These are phyloP conservation scores for Triticum urartu DNA, from an alignment of 176 grass and related monocot species.

Conservation along the genomic window DNA sequence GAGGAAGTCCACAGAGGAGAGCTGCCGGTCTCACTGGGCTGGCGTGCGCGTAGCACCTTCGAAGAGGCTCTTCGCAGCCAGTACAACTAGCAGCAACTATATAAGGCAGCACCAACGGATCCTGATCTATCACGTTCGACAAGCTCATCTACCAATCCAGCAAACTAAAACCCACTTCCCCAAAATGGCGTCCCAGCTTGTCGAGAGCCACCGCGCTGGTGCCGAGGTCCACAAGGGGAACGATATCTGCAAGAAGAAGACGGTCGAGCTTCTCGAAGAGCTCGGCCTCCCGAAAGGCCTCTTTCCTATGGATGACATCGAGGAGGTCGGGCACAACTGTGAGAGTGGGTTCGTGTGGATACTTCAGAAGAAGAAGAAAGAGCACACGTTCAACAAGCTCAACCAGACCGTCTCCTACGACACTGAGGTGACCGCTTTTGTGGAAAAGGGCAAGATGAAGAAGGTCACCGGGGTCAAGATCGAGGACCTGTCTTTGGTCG, in stretches of 20 bases:
- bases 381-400: slow-evolving; percentile 34
- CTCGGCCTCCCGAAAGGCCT: slow-evolving; percentile 22
- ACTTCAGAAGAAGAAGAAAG: neutral
- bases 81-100: neutral
- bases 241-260: neutral
- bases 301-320: neutral
- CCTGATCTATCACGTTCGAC: neutral
- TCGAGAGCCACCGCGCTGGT: neutral
- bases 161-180: neutral
- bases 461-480: slow-evolving; percentile 9
- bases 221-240: neutral
- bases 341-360: slow-evolving; percentile 5
- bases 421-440: neutral
- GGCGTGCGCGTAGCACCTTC: neutral
- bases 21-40: neutral
- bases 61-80: neutral
- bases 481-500: slow-evolving; percentile 5
- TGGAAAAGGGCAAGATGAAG: neutral
- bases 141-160: neutral
- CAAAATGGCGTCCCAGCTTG: neutral
- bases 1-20: neutral
- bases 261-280: neutral
- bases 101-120: neutral
- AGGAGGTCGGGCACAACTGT: slow-evolving; percentile 18
- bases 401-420: slow-evolving; percentile 19